Base-by-base conservation (phyloP, 176 grass and related monocot species). In the Alloteropsis semialata region DNA sequence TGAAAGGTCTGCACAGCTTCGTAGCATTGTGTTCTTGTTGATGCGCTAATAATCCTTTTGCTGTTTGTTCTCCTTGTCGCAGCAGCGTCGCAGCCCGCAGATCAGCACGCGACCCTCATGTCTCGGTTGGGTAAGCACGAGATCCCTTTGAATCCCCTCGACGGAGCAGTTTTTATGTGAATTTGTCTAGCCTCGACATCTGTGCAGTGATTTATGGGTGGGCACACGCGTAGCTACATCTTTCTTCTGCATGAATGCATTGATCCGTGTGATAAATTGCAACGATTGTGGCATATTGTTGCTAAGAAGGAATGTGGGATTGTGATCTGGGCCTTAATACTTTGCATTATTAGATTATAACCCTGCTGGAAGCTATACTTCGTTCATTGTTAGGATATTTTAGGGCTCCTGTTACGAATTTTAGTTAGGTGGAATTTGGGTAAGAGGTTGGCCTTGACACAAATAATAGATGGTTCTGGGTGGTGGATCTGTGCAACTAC, bases 101-200 rank as follows among this genome's bases (percentile, higher is more conserved):
- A 92, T 78, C 84, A 82, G 71, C 72, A 84, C 27, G 85, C 81
- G 56, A 81, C 77, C 91, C 48, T 92, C 53, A 69, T 87, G 84
- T 90, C 84, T 41, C 75, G 84, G 60, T 54, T 87, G 68, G 81
- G 91, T 92, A 87, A 77, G 81, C 67, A 16, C 18, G 8, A 2
- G 32, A 44, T 74, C 82, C 37, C 70, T 42, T 65, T 8, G 46
- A 50, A 65, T 45, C 25, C 42, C 17, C 30, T 51, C 45, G 2
- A 19, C 17, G 4, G 3, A 49, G 8, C 53, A 33, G 3, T 19
- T 24, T 18, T 74, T 41, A 25, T 61, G 32, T 39, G 22, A 69
- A 66, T 66, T 37, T 5, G 32, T 38, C 77, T 33, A 3, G 22
- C 41, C 48, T 48, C 27, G 28, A 12, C 38, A 24, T 82, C 38